Base-by-base conservation (phyloP, 805 yeast genomes). In the Torulaspora quercuum region DNA sequence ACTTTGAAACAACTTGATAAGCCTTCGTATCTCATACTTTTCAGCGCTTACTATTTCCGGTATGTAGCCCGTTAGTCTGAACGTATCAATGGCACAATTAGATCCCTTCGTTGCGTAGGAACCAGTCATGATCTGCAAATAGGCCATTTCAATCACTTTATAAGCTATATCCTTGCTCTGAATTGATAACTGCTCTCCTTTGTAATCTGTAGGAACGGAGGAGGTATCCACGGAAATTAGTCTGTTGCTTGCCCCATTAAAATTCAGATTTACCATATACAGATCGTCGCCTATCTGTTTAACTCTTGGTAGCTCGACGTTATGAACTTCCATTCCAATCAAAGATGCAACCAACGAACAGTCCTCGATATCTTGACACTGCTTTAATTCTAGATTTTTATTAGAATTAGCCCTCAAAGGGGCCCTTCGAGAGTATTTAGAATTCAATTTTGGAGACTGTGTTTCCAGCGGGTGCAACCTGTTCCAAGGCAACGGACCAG, bases 301-400 rank as follows among this genome's bases (percentile, higher is more conserved):
- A 3, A 49, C 29, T 11, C 15, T 17, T 3, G 56, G 48, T 2
- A 36, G 18, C 1, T 35, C 19, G 2, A 43, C 29, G 5, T 51
- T 48, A 14, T 52, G 51, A 12, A 59, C 56, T 0, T 65, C 52
- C 1, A 79, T 59, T 1, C 85, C 73, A 10, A 82, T 61, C 10
- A 84, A 50, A 0, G 89, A 68, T 2, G 88, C 77, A 3, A 85
- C 84, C 52, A 85, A 76, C 0, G 95, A 83, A 58, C 95, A 86
- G 56, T 85, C 80, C 6, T 76, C 41, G n/a, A 60, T 45, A 31
- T 50, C 49, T 10, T 27, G 29, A 27, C 49, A 44, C 39, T 60
- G 65, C 15, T 46, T 44, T 6, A 56, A 33, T 3, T 14, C 34
- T 7, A 28, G 4, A n/a, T 5, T 11, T 14, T 10, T 19, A 9